Base-by-base conservation (phyloP, 2,329 filamentous ascomycete species). In the Colletotrichum sp. region DNA sequence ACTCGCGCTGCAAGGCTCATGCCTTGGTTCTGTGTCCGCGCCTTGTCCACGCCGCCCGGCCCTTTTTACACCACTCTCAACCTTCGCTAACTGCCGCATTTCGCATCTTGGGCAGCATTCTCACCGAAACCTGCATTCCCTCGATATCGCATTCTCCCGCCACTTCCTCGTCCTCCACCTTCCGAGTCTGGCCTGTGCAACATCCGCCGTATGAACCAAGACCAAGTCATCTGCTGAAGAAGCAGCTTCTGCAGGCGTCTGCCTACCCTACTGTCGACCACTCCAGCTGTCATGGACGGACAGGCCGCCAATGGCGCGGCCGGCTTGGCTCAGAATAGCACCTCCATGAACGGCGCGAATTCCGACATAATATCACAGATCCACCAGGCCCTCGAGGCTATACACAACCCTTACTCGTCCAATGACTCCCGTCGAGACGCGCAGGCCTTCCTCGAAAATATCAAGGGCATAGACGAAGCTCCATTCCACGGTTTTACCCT, bases 361-460 rank as follows among this genome's bases (percentile, higher is more conserved):
- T 82, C 85, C 77, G 86, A 86, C 39, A 83, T 90, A 69, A 89
- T 95, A 68, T 87, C 91, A 67, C 92, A 91, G 82, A 97, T 99
- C 79, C 92, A 95, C 82, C 91, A 95, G 81, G 97, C 97, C 55
- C 92, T 99, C 79, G 92, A 97, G 80, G 91, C 98, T 80, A 95
- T 98, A 77, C 96, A 99, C 87, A 93, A 92, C 82, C 92, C 96
- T 13, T 90, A 92, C 77, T 96, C 96, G 55, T 90, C 92, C 78
- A 98, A 98, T 85, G 91, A 95, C 78, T 89, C 94, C 70, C 95
- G 97, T 78, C 91, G 94, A 83, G 91, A 97, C 84, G 97, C 97
- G 62, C 94, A 97, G 78, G 86, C 91, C 49, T 98, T 95, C 82
- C 93, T 99, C 79, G 97, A 99, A 83, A 88, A 93, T 27, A 91